phyloP scores from a whole-genome alignment of 495 filamentous ascomycete species.

The Staphylotrichum longicolle region DNA sequence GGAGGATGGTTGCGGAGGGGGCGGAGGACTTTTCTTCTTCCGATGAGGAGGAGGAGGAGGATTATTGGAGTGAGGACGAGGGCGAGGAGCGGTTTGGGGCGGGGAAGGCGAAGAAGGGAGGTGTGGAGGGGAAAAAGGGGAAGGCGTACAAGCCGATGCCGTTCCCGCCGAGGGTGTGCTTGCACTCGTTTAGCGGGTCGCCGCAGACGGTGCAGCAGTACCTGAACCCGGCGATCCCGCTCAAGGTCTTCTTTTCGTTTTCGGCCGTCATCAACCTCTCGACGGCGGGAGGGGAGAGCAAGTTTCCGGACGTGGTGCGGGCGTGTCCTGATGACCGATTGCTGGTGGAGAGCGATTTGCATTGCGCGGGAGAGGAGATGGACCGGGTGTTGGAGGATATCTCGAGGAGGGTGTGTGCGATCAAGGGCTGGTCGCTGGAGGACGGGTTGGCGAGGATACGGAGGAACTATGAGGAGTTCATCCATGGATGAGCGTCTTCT shows the following conservation, averaged over 20 bases:
- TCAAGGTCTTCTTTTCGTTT: slow-evolving; percentile 83
- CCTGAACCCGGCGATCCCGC: slow-evolving; percentile 68
- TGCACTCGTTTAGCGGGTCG: slow-evolving; percentile 92
- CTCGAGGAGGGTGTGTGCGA: slow-evolving; percentile 64
- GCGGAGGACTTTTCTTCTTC: slow-evolving; percentile 49
- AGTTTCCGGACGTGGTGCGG: slow-evolving; percentile 62
- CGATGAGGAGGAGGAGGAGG: slow-evolving; percentile 40
- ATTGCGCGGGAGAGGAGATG: slow-evolving; percentile 80
- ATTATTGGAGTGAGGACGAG: slow-evolving; percentile 20
- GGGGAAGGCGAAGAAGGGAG: slow-evolving; percentile 11
- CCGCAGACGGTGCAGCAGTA: slow-evolving; percentile 75
- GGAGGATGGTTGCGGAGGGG: slow-evolving; percentile 41
- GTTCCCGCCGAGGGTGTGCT: slow-evolving; percentile 86
- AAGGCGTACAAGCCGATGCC: slow-evolving; percentile 44
- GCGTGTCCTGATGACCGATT: slow-evolving; percentile 73
- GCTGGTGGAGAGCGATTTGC: slow-evolving; percentile 87
- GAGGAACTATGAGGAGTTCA: slow-evolving; percentile 77
- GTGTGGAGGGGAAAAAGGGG: neutral
- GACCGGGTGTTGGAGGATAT: slow-evolving; percentile 74
- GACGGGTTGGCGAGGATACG: slow-evolving; percentile 68
- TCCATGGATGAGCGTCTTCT: slow-evolving; percentile 55
- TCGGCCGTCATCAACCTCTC: slow-evolving; percentile 79
- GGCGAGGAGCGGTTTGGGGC: slow-evolving; percentile 14
- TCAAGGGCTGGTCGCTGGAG: slow-evolving; percentile 75
- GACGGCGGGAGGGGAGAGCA: slow-evolving; percentile 42